phyloP scores from a whole-genome alignment of 257 asterid genomes.

The Solanum paucissectum region DNA sequence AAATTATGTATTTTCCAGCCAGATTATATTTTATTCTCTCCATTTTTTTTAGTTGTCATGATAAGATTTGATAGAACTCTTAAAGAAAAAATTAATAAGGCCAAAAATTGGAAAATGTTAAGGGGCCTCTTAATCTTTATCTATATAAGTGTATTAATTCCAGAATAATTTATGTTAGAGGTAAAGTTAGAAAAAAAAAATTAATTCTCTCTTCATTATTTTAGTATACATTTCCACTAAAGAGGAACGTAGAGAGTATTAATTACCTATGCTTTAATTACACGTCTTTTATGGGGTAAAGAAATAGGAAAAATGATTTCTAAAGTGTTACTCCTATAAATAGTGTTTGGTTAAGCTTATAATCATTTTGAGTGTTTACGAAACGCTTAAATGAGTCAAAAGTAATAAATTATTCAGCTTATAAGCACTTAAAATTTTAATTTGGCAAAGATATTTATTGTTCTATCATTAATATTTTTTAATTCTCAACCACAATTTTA shows the following conservation, averaged over 20 bases:
- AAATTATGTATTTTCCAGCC: background rate
- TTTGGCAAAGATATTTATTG: background rate
- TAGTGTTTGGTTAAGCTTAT: background rate
- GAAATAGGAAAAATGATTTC: background rate
- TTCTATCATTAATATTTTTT: background rate
- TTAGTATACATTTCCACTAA: too few relatives aligned
- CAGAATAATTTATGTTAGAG: background rate
- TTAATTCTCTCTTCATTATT: too few relatives aligned
- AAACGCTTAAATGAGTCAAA: background rate
- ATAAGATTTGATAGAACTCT: too few relatives aligned
- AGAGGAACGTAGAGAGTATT: too few relatives aligned
- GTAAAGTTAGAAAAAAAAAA: background rate
- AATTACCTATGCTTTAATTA: background rate
- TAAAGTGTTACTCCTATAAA: background rate
- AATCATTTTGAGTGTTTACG: background rate
- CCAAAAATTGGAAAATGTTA: background rate
- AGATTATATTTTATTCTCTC: background rate
- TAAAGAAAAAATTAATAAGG: background rate
- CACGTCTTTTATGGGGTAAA: background rate
- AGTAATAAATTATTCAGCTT: background rate
- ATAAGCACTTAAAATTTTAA: background rate
- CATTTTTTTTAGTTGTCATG: too few relatives aligned
- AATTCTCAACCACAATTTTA: background rate
- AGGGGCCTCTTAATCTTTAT: background rate
- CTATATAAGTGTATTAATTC: background rate